Evolutionary conservation across 371 early-diverging fungal species (phyloP), one percentile per base, ranked within the genome.

Genomic region (Saksenaea oblongispora): DNA sequence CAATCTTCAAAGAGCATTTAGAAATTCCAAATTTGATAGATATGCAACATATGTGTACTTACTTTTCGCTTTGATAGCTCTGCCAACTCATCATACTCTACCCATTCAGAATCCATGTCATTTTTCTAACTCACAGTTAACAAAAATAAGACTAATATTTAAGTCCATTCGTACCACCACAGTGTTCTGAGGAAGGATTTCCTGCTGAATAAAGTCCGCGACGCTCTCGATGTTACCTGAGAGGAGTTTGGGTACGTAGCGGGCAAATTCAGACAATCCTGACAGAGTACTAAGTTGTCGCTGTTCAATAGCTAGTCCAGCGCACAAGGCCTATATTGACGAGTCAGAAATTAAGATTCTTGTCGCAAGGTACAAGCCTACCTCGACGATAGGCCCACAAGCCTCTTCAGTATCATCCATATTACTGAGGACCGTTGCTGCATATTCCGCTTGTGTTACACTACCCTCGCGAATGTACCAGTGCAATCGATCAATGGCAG

Each of bases 401-500:
- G 59, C 56, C 9, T 67, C 51, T 17, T 62, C 63, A 8, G 54
- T 60, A 8, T 78, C 64, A 2, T 72, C 61, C 55, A 78, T 65
- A 36, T 88, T 85, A 22, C 83, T 75, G 8, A 91, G 67, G 14
- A 90, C 70, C n/a, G 80, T 76, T 14, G 87, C 74, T 3, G 93
- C 88, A 65, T 82, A 54, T 44, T 84, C 79, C 0, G 91, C 91
- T 70, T 88, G 84, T 7, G 28, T 35, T 7, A 74, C 62, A 9
- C 67, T 73, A 3, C 89, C 91, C 2, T 78, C 60, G 27, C 76
- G 65, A 11, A 84, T 79, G 61, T 77, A 80, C 14, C 63, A 53
- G 9, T 55, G 62, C 34, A 92, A 65, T 34, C 78, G 73, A 17
- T 80, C 66, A 17, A 47, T 22, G 8, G 22, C 51, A 22, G 17